Percentiles rank a stretch among this genome's conserved stretches.
Evolutionary conservation across 192 early-diverging fungal genomes (phyloP).

Genomic region (Irineochytrium annulatum): DNA sequence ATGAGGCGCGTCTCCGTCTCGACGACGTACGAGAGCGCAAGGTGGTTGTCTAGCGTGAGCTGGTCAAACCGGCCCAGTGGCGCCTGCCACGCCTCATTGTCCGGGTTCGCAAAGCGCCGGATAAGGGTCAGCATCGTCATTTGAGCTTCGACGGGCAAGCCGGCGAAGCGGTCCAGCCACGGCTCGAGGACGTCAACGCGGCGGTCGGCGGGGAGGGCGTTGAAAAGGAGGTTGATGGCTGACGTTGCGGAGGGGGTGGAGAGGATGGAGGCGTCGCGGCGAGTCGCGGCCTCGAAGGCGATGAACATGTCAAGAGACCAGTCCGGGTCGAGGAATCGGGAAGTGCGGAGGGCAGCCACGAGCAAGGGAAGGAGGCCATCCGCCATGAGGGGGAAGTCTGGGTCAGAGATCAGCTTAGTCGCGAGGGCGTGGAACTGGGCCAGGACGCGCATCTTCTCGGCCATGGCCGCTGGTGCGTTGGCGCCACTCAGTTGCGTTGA

Average conservation of each 20-base stretch:
- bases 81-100: too few species aligned
- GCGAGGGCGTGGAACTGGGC: neutral
- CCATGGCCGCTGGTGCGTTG: neutral
- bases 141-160: neutral
- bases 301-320: too few species aligned
- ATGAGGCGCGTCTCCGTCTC: constrained; percentile 4
- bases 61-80: constrained; percentile 2
- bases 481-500: neutral
- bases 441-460: neutral
- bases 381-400: neutral
- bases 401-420: neutral
- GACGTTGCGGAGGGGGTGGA: too few species aligned
- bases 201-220: neutral
- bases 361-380: too few species aligned
- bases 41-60: constrained; percentile 5
- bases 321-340: too few species aligned
- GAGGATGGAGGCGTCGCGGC: too few species aligned
- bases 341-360: too few species aligned
- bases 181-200: constrained; percentile 2
- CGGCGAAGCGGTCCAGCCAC: neutral
- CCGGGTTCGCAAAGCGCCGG: neutral
- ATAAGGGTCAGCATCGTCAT: neutral
- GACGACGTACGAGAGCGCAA: constrained; percentile 8
- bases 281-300: too few species aligned
- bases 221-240: neutral